phyloP scores from a whole-genome alignment of 331 rosid species.

The Erythrophleum ivorense region DNA sequence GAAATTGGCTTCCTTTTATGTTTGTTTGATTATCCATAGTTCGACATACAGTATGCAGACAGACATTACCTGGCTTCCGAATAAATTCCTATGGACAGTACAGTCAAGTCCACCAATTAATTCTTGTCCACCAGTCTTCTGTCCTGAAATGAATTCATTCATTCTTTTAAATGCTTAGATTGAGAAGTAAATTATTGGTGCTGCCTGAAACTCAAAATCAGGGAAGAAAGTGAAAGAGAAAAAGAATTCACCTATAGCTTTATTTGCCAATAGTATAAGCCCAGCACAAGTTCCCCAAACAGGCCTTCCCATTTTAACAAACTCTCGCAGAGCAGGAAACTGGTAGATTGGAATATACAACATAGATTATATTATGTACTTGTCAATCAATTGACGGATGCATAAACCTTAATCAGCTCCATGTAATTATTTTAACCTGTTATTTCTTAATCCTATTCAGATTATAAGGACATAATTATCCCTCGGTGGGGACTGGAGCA shows the following conservation, averaged over 20 bases:
- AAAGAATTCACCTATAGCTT: slow-evolving; percentile 68
- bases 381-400: neutral
- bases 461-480: neutral
- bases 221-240: slow-evolving; percentile 29
- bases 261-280: slow-evolving; percentile 87
- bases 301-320: slow-evolving; percentile 90
- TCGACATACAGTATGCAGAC: slow-evolving; percentile 17
- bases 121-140: slow-evolving; percentile 86
- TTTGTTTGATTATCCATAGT: neutral
- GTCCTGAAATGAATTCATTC: slow-evolving; percentile 65
- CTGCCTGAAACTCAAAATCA: neutral
- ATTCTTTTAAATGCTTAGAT: slow-evolving; percentile 15
- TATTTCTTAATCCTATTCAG: neutral
- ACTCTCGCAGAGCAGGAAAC: slow-evolving; percentile 93
- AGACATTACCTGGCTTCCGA: slow-evolving; percentile 90
- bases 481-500: neutral
- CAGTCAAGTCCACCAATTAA: slow-evolving; percentile 95
- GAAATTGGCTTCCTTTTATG: neutral
- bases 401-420: neutral
- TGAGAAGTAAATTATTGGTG: neutral
- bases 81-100: slow-evolving; percentile 91
- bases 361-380: neutral
- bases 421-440: neutral
- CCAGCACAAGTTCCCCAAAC: slow-evolving; percentile 99
- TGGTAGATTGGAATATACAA: slow-evolving; percentile 39